Evolutionary conservation across 768 basidiomycete genomes (phyloP).

Genomic region (Suillus hirtellus): DNA sequence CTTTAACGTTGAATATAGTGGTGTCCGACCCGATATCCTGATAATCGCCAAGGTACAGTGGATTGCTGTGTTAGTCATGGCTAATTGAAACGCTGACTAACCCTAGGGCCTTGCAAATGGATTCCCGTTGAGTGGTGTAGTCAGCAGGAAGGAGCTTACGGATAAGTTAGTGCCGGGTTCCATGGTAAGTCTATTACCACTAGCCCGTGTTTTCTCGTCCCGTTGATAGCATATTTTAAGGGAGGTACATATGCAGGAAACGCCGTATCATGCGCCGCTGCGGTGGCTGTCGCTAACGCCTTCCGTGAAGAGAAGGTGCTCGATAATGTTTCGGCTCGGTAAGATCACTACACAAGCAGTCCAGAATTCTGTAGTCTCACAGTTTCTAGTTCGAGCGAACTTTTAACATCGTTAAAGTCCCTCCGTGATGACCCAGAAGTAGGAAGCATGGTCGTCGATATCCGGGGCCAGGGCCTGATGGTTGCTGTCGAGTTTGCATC

Average conservation of each 20-base stretch:
- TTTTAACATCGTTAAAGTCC: conserved; percentile 59
- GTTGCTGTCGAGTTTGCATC: conserved; percentile 77
- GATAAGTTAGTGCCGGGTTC: conserved; percentile 78
- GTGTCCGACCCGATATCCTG: conserved; percentile 86
- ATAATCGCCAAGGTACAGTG: conserved; percentile 75
- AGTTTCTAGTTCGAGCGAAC: conserved; percentile 60
- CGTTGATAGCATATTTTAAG: conserved; percentile 34
- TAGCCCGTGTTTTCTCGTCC: neutral
- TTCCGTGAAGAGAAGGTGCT: conserved; percentile 82
- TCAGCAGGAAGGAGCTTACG: conserved; percentile 78
- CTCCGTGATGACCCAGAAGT: conserved; percentile 57
- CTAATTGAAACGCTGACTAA: conserved; percentile 11
- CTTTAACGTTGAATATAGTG: conserved; percentile 82
- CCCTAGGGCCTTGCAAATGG: conserved; percentile 81
- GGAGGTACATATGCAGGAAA: conserved; percentile 94
- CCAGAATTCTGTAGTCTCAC: neutral
- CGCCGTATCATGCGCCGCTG: conserved; percentile 90
- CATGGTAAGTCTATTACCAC: conserved; percentile 49
- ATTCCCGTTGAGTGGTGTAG: conserved; percentile 88
- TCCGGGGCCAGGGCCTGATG: conserved; percentile 91
- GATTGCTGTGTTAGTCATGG: conserved; percentile 8
- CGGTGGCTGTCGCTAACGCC: conserved; percentile 74
- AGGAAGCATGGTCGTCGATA: conserved; percentile 68
- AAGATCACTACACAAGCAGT: conserved; percentile 12
- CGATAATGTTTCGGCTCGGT: conserved; percentile 77